Percentiles rank a stretch among this genome's conserved stretches.
Evolutionary conservation across 1,139 yeast genomes (phyloP).

Genomic region (Pichia sp.): DNA sequence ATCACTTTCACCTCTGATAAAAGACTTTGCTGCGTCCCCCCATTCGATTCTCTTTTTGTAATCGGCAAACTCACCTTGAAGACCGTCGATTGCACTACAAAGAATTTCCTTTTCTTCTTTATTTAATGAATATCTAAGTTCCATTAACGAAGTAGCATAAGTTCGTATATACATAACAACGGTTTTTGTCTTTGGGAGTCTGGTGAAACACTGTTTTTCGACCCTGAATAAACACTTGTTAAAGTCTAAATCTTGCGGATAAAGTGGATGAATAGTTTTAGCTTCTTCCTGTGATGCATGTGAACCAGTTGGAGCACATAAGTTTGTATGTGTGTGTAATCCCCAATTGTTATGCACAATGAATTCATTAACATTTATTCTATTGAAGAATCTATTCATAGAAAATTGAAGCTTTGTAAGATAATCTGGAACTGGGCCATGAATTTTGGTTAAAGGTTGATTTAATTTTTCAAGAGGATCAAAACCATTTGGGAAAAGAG

Average conservation of each 20-base stretch:
- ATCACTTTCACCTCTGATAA: conserved; percentile 23
- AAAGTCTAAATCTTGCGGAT: conserved; percentile 45
- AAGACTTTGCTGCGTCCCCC: conserved; percentile 28
- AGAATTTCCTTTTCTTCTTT: conserved; percentile 47
- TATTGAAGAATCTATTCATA: conserved; percentile 56
- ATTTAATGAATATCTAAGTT: conserved; percentile 33
- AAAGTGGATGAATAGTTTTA: conserved; percentile 30
- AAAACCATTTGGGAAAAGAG: conserved; percentile 74
- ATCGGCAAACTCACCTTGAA: conserved; percentile 21
- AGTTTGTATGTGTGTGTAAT: conserved; percentile 47
- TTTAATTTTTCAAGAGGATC: conserved; percentile 53
- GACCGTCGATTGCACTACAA: conserved; percentile 38
- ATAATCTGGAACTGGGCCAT: conserved; percentile 63
- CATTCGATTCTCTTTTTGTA: conserved; percentile 25
- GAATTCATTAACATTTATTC: conserved; percentile 45
- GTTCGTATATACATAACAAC: conserved; percentile 59
- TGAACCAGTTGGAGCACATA: conserved; percentile 41
- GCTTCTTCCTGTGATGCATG: conserved; percentile 20
- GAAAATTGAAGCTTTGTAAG: conserved; percentile 45
- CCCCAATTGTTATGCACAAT: conserved; percentile 60
- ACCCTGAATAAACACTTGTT: conserved; percentile 50
- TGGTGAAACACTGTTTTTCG: conserved; percentile 56
- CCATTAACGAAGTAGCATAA: conserved; percentile 53
- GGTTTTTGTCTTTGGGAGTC: conserved; percentile 50
- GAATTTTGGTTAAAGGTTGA: conserved; percentile 47